Base-by-base conservation (phyloP, 2,329 filamentous ascomycete species). In the Neofusicoccum kwambonambiense region DNA sequence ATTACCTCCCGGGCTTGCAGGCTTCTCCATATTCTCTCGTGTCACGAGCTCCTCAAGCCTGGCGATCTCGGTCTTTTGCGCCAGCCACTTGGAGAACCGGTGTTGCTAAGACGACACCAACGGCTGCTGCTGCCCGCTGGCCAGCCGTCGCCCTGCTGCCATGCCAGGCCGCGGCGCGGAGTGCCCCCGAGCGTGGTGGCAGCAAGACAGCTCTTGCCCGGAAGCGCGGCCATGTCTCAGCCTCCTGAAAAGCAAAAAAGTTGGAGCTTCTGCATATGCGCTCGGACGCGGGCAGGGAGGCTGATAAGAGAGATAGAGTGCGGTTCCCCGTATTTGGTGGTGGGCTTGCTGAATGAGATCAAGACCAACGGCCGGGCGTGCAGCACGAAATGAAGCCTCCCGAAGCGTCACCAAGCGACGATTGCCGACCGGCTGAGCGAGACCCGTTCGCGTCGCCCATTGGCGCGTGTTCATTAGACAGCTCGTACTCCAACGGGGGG, bases 231-330 rank as follows among this genome's bases (percentile, higher is more conserved):
- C 22, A 6, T 47, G 41, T 60, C 41, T 47, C 56, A 60, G 42
- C 56, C 56, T 60, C 56, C 56, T 60, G 56, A 60, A 60, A 60
- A 47, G 41, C 22, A 60, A 60, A 60, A 34, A 57, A 44, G 34
- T 22, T 22, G 22, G 22, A 22, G 22, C 22, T 22, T 22, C 22
- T 22, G 22, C 22, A 37, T 17, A n/a, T 4, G 52, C 52, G 52
- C 52, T 57, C 52, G 39, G 52, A 57, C 52, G 19, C 52, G 37
- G 6, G 15, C 35, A 47, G 56, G 41, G 56, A 47, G 41, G 13
- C 56, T 19, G 56, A 60, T 60, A 60, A 22, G 22, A 22, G 22
- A 22, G 22, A 22, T 22, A 22, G 22, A 22, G 22, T 22, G 22
- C 22, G 22, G 22, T 22, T 22, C 22, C 22, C 22, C 22, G 22